Percentiles rank a stretch among this genome's conserved stretches.
Conservation (phyloP, 2,329 filamentous ascomycete genomes). For the Hirsutella thompsonii region DNA sequence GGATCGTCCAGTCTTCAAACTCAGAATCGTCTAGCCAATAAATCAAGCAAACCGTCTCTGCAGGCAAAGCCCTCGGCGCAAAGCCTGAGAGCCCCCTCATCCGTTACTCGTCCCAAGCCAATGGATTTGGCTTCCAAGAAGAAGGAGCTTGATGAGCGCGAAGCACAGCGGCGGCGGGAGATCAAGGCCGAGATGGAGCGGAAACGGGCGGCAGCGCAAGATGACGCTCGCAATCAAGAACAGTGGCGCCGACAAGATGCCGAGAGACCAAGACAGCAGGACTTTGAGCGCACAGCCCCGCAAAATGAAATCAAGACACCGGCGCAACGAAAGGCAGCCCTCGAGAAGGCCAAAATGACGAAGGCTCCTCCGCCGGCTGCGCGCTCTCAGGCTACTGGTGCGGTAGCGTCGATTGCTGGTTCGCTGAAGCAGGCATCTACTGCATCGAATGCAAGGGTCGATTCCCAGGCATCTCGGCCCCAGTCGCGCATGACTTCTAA, state of each 20-base stretch:
- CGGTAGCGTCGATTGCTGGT: constrained; percentile 28
- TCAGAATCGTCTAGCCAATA: constrained; percentile 40
- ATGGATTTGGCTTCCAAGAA: constrained; percentile 66
- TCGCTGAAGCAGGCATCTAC: constrained; percentile 14
- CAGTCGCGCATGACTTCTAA: constrained; percentile 47
- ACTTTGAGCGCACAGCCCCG: constrained; percentile 46
- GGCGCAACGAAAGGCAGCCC: constrained; percentile 47
- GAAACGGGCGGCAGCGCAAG: constrained; percentile 54
- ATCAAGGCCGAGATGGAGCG: constrained; percentile 72
- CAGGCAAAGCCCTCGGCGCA: constrained; percentile 42
- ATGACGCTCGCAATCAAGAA: constrained; percentile 51
- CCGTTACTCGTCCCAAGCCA: constrained; percentile 54
- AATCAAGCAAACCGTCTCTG: constrained; percentile 53
- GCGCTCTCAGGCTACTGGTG: constrained; percentile 39
- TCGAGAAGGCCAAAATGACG: constrained; percentile 54
- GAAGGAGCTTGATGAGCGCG: constrained; percentile 74
- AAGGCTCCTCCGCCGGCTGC: constrained; percentile 47
- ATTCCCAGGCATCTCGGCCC: constrained; percentile 26
- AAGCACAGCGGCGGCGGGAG: constrained; percentile 65
- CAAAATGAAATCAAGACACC: constrained; percentile 54
- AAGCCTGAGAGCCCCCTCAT: constrained; percentile 49
- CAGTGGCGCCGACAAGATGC: constrained; percentile 45
- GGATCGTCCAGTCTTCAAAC: constrained; percentile 20
- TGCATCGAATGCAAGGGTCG: constrained; percentile 14
- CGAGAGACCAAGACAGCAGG: constrained; percentile 48